Base-by-base conservation (phyloP, 139 green algal species). In the Penium margaritaceum region DNA sequence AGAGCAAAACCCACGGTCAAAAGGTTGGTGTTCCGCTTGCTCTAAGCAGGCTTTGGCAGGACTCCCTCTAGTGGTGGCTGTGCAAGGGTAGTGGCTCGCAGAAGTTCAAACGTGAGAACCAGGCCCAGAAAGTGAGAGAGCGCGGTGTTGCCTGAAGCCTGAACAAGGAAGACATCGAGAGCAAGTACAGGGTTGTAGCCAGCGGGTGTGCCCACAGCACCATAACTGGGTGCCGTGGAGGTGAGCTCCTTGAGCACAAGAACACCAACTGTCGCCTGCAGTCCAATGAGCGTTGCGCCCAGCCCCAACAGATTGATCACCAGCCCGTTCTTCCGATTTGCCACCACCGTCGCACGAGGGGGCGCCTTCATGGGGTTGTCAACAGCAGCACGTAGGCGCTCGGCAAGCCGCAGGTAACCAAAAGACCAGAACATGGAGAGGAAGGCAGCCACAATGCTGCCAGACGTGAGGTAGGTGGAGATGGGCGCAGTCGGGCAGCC, bases 91-190 rank as follows among this genome's bases (percentile, higher is more conserved):
- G n/a, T n/a, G n/a, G n/a, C n/a, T n/a, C n/a, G n/a, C n/a, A n/a
- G n/a, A n/a, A n/a, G n/a, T n/a, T n/a, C n/a, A n/a, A n/a, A n/a
- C n/a, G n/a, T n/a, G n/a, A n/a, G n/a, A n/a, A n/a, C n/a, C n/a
- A n/a, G n/a, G n/a, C n/a, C n/a, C n/a, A n/a, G n/a, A n/a, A n/a
- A n/a, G n/a, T n/a, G n/a, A n/a, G n/a, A n/a, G n/a, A n/a, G n/a
- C n/a, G n/a, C n/a, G n/a, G n/a, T n/a, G n/a, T n/a, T n/a, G n/a
- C n/a, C n/a, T n/a, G n/a, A n/a, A n/a, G n/a, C 89, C 87, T 97
- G 93, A 33, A 99, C 89, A 61, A 97, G 85, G 86, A 99, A 99
- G 1, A 99, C 93, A 79, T 99, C 94, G 64, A 99, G 86, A 2
- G 94, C 93, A 37, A 98, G 84, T 67, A 98, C 94, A 1, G 94